Evolutionary conservation across 176 grass and related monocot species (phyloP).

Genomic region (Cenchrus purpureus): DNA sequence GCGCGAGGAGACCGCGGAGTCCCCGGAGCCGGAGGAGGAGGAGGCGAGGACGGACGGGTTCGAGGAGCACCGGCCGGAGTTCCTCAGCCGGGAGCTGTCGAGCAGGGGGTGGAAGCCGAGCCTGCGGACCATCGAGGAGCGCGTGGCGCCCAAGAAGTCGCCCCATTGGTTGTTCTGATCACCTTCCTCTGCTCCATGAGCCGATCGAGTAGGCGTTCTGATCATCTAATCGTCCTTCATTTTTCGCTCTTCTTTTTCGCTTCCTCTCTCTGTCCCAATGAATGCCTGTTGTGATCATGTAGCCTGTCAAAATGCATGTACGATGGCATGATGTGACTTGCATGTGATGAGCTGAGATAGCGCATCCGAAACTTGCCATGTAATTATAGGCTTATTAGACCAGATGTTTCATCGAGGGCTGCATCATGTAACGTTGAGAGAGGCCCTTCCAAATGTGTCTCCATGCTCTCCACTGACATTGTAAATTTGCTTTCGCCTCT

Average conservation of each 20-base stretch:
- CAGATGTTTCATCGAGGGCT: not conserved
- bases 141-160: constrained; percentile 56
- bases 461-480: not conserved
- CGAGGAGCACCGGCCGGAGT: constrained; percentile 61
- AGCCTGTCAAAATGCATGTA: constrained; percentile 32
- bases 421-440: not conserved
- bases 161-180: constrained; percentile 84
- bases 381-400: constrained; percentile 27
- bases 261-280: not conserved
- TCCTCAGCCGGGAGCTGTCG: constrained; percentile 79
- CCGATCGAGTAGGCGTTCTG: constrained; percentile 25
- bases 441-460: not conserved
- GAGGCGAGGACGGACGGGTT: constrained; percentile 36
- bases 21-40: not conserved
- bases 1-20: not conserved
- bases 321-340: constrained; percentile 32
- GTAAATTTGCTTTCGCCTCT: not conserved
- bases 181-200: not conserved
- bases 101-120: constrained; percentile 88
- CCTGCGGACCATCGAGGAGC: constrained; percentile 84
- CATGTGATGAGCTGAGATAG: constrained; percentile 40
- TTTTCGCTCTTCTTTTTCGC: not conserved
- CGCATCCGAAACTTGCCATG: constrained; percentile 24
- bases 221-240: constrained; percentile 3
- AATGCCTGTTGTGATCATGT: constrained; percentile 30